Percentiles rank a stretch among this genome's conserved stretches.
Conservation (phyloP, 139 green algal genomes). For the Picochlorum sp. region DNA sequence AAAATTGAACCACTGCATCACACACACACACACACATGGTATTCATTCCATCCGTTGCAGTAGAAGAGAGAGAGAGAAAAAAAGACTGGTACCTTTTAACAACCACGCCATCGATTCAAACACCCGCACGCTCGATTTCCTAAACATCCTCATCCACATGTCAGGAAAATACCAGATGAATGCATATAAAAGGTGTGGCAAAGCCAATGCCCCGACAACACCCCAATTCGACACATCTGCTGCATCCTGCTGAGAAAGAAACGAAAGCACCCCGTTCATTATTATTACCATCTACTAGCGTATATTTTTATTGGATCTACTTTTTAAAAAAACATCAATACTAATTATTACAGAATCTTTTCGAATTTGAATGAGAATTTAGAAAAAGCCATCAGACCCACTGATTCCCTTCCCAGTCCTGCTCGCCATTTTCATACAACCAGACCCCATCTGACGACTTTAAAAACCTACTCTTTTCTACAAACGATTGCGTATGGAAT, state of each 20-base stretch:
- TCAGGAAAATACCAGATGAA: slow-evolving; percentile 53
- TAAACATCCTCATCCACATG: slow-evolving; percentile 39
- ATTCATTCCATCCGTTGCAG: no score
- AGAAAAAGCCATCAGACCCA: neutral
- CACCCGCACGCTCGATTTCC: slow-evolving; percentile 27
- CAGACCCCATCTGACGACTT: slow-evolving; percentile 8
- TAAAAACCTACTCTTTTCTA: slow-evolving; percentile 28
- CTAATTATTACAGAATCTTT: no score
- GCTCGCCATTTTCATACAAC: slow-evolving; percentile 32
- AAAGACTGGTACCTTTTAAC: slow-evolving; percentile 39
- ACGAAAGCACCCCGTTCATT: neutral
- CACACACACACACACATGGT: neutral
- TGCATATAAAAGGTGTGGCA: slow-evolving; percentile 61
- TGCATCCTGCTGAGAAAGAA: neutral
- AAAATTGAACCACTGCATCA: slow-evolving; percentile 26
- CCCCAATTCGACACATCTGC: slow-evolving; percentile 10
- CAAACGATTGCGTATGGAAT: slow-evolving; percentile 28
- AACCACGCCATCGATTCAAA: slow-evolving; percentile 42
- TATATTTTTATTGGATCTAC: no score
- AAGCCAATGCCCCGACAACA: slow-evolving; percentile 26
- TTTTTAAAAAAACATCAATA: no score
- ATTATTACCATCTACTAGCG: neutral
- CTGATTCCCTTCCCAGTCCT: slow-evolving; percentile 19
- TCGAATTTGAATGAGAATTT: no score
- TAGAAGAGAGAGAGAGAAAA: no score